Evolutionary conservation across 2,329 filamentous ascomycete species (phyloP), one percentile per base, ranked within the genome.

Genomic region (Penicillium sp.): DNA sequence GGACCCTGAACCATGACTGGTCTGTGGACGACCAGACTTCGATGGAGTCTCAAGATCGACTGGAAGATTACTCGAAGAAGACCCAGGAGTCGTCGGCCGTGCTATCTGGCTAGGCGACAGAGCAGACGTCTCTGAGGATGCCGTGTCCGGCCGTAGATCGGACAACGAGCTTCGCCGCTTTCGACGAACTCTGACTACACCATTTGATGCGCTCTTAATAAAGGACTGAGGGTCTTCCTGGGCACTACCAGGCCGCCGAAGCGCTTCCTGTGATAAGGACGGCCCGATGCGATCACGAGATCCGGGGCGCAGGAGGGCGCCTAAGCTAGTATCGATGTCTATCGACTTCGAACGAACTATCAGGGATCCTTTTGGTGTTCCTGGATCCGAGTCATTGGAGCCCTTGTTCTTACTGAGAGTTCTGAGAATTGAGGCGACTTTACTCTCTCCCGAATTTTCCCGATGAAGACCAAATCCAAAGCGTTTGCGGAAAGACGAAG

Each of bases 91-190:
- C 61, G 75, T 67, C 31, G 79, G 76, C 68, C 78, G 71, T 75
- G 82, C 69, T 23, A 66, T 58, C 21, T 75, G 70, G 45, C 68
- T 70, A 11, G 74, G 67, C 11, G 76, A 77, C 17, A 75, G 59
- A 44, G 69, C 65, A 13, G 75, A 70, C 78, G 81, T 84, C 8
- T 88, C 83, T 59, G 86, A 83, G 46, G 84, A 75, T 31, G 76
- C 85, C 78, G 94, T 88, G 19, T 91, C 81, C 60, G 82, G 84
- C 68, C 88, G 90, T 52, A 98, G 83, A 75, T 98, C 94, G 5
- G 93, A 97, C 47, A 98, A 80, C 29, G 93, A 97, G 78, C 93
- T 97, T 73, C 94, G 89, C 59, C 94, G 86, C 81, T 96, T 97
- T 80, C 89, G 93, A 73, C 86, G 49, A 82, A 78, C n/a, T 76